phyloP scores from a whole-genome alignment of 176 grass and related monocot species.

The Paspalum vaginatum region DNA sequence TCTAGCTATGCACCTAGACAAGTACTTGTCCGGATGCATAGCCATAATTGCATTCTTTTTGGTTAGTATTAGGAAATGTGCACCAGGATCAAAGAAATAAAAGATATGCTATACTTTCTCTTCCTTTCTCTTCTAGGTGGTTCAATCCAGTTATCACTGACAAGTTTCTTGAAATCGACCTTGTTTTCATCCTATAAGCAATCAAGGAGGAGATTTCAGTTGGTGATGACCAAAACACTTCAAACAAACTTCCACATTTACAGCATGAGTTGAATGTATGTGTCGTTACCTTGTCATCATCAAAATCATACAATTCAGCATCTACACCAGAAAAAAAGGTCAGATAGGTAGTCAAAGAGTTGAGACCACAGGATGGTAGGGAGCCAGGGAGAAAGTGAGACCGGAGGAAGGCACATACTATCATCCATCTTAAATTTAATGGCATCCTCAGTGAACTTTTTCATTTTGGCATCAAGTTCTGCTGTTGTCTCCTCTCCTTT shows the following conservation, averaged over 20 bases:
- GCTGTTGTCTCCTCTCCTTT: slow-evolving; percentile 98
- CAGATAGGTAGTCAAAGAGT: neutral
- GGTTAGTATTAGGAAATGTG: neutral
- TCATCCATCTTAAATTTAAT: slow-evolving; percentile 99
- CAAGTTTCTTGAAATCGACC: slow-evolving; percentile 94
- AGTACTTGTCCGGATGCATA: too few species aligned
- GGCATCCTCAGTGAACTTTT: slow-evolving; percentile 99
- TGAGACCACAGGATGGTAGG: neutral
- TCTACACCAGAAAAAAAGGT: slow-evolving; percentile 54
- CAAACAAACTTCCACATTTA: slow-evolving; percentile 6
- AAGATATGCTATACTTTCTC: slow-evolving; percentile 60
- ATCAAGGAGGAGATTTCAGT: slow-evolving; percentile 23
- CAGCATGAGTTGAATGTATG: neutral
- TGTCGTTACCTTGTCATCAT: slow-evolving; percentile 89
- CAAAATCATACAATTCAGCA: slow-evolving; percentile 98
- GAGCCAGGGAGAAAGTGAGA: neutral
- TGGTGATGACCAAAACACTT: neutral
- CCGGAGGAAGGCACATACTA: slow-evolving; percentile 48
- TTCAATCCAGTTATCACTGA: slow-evolving; percentile 92
- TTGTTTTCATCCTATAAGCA: slow-evolving; percentile 89
- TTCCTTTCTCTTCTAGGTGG: slow-evolving; percentile 97
- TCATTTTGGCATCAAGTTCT: slow-evolving; percentile 98
- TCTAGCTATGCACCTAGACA: too few species aligned
- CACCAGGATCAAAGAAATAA: neutral
- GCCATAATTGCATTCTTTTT: too few species aligned